Evolutionary conservation across 257 asterid genomes (phyloP).

Genomic region (Nicotiana attenuata): DNA sequence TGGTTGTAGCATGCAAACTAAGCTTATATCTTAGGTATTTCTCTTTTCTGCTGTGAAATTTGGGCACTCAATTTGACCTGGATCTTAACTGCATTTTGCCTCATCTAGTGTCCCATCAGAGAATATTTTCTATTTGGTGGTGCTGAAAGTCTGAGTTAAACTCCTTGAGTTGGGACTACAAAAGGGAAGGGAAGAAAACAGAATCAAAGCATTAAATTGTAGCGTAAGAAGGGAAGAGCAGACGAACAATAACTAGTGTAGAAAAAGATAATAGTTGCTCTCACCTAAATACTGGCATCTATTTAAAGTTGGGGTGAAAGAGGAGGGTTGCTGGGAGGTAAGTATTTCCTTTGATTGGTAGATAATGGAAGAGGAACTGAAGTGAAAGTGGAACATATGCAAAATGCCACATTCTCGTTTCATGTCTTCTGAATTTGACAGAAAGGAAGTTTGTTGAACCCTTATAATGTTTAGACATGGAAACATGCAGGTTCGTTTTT

Average conservation of each 20-base stretch:
- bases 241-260: background rate
- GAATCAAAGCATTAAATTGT: background rate
- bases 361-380: background rate
- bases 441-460: background rate
- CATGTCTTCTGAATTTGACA: background rate
- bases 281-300: background rate
- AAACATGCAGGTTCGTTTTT: background rate
- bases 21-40: background rate
- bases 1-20: background rate
- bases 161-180: background rate
- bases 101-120: background rate
- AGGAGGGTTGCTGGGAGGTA: background rate
- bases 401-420: background rate
- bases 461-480: background rate
- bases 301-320: background rate
- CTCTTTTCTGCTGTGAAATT: background rate
- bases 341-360: background rate
- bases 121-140: background rate
- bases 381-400: background rate
- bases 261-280: background rate
- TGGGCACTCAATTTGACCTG: background rate
- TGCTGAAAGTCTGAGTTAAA: background rate
- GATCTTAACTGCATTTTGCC: background rate
- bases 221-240: background rate
- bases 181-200: background rate